Base-by-base conservation (phyloP, 495 filamentous ascomycete species). In the Collariella sp. region DNA sequence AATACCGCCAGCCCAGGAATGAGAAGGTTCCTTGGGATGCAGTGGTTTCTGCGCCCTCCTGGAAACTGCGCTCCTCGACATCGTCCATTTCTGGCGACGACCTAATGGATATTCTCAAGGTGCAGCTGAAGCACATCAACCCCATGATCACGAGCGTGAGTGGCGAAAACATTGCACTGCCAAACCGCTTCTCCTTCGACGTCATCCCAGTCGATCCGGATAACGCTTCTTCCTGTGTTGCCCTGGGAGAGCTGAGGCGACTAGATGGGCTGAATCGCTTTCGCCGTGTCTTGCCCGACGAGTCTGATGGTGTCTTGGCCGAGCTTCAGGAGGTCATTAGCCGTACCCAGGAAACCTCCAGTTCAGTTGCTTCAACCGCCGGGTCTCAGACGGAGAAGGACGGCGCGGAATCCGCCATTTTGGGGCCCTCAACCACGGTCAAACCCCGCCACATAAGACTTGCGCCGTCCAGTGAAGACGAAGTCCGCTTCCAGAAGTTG, bases 101-200 rank as follows among this genome's bases (percentile, higher is more conserved):
- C 9, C 35, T 35, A 15, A 20, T 19, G 16, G 51, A 65, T 2
- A 47, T 50, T 1, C 58, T 42, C 13, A 18, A 34, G 20, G 54
- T 67, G 15, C 42, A 49, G 26, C 47, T 67, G 29, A 58, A 52
- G 11, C 34, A 50, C 11, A 45, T 60, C 36, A 61, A 52, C 34
- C 56, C 58, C 18, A 54, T 67, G 35, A 29, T 52, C 7, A 56
- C 61, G 29, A 63, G 46, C 10, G 39, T 64, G 40, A 58, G 58
- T 26, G 65, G 59, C 20, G 60, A 66, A 18, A 50, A 58, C 4
- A 49, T 67, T 13, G 16, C 46, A 0, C 36, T 67, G 6, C 52
- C 61, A 18, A 62, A 60, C 54, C 52, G 61, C n/a, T 65, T 62
- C 40, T 50, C 45, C 34, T 50, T 67, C 36, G 63, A 67, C 10